Evolutionary conservation across 2,329 filamentous ascomycete genomes (phyloP), one percentile per base, ranked within the genome.

Genomic region (Chrysosporium queenslandicum): DNA sequence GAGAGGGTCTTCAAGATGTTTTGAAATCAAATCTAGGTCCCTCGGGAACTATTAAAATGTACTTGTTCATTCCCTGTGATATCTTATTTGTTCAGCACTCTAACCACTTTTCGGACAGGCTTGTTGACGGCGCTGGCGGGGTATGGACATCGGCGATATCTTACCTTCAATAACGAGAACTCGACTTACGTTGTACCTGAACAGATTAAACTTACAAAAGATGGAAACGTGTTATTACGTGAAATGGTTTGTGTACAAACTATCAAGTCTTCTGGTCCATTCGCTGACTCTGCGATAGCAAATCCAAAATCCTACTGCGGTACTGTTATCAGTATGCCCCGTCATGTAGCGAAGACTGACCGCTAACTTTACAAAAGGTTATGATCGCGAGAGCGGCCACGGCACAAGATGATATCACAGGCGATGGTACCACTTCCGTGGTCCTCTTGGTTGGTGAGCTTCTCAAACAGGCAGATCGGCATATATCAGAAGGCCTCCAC

Each of bases 301-400:
- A 82, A 97, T 97, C 68, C 91, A 96, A 75, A 97, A 97, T 71
- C 92, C 92, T 25, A 98, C 92, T 32, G 92, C 92, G 59, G 92
- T 92, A 73, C 66, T 18, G 25, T 16, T 16, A 12, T n/a, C 12
- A 4, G 16, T 4, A 8, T 55, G 52, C 48, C 43, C 41, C n/a
- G n/a, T 59, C 29, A 45, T 53, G 27, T 42, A 46, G 34, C 25
- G 39, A 30, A 37, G 34, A 50, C 53, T 55, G 34, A 55, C 46
- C 14, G 3, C 18, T 46, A 5, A 53, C 45, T 39, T 27, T 40
- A 48, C 50, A 18, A 54, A 66, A 73, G 74, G 76, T 84, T 57
- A 83, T 85, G 79, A 85, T 85, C 64, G 82, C 82, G 57, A 74
- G 82, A 66, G 89, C 91, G 64, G 92, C 92, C 53, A 98, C 92